These are phyloP conservation scores for Diaporthe citriasiana DNA, from an alignment of 2,329 filamentous ascomycete genomes.

Conservation along the genomic window DNA sequence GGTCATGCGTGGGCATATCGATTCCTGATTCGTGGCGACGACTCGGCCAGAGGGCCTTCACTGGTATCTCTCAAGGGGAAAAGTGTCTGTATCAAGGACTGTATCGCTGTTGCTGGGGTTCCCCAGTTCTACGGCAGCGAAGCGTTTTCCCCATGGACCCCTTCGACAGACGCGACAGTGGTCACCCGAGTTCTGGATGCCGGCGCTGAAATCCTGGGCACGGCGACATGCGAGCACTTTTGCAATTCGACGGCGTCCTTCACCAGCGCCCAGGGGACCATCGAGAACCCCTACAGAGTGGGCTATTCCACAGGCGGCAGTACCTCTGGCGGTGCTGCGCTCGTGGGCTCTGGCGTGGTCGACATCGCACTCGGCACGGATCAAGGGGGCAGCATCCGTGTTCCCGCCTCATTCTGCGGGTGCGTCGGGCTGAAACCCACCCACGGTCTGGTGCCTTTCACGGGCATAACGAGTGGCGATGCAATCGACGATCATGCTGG, in stretches of 20 bases:
- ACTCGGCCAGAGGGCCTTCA: constrained; percentile 50
- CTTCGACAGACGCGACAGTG: constrained; percentile 66
- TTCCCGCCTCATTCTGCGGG: constrained; percentile 60
- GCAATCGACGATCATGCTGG: constrained; percentile 66
- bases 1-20: constrained; percentile 18
- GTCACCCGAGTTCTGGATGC: constrained; percentile 65
- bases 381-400: constrained; percentile 61
- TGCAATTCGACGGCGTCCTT: constrained; percentile 64
- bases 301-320: constrained; percentile 66
- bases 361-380: constrained; percentile 56
- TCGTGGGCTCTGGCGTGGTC: constrained; percentile 58
- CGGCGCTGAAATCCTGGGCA: constrained; percentile 64
- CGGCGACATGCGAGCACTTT: constrained; percentile 67
- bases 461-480: constrained; percentile 62
- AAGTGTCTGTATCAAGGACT: constrained; percentile 67
- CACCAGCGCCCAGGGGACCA: constrained; percentile 60
- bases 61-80: constrained; percentile 58
- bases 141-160: constrained; percentile 67
- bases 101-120: constrained; percentile 66
- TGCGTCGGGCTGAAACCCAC: constrained; percentile 65
- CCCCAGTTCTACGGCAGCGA: constrained; percentile 48
- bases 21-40: constrained; percentile 20
- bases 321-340: constrained; percentile 61
- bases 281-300: constrained; percentile 60
- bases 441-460: constrained; percentile 65